Base-by-base conservation (phyloP, 371 early-diverging fungal species). In the Zychaea mexicana region DNA sequence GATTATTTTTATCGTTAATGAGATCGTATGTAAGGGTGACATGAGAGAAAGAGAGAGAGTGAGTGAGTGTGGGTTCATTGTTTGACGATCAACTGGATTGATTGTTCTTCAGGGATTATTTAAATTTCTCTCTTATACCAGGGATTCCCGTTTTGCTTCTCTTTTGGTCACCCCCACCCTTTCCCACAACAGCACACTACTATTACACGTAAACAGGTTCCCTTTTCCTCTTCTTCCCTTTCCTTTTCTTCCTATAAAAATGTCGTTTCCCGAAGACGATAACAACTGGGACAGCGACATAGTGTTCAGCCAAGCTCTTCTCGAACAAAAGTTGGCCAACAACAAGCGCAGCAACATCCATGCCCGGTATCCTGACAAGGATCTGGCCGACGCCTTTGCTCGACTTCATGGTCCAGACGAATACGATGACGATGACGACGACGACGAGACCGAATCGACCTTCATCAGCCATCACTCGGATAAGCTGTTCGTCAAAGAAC, bases 361-460 rank as follows among this genome's bases (percentile, higher is more conserved):
- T 49, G 49, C 58, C 12, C 39, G 59, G 3, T 64, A 68, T 30
- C 69, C 74, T 8, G 73, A 72, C 26, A 72, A 71, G 60, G 72
- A 72, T 21, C 30, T 75, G 10, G 60, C 30, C 2, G 52, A 67
- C 26, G 76, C 76, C 57, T 72, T 67, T 63, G 72, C 72, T 9
- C 46, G 67, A 31, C 30, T 61, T 4, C 38, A 46, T 28, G 39
- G 36, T n/a, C 13, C 26, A 1, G 38, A 57, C 24, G 47, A 66
- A 13, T 8, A 42, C 13, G 54, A 42, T 15, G 32, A 57, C 45
- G 57, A 57, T 12, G 63, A 74, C 26, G 70, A 69, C 36, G 68
- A 70, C 46, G 68, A 70, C 52, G 70, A 70, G 46, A 70, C 66
- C 1, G 63, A 69, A 10, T 69, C 74, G 0, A 73, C 69, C 10